These are phyloP conservation scores for Ogataea wickerhamii DNA, from an alignment of 805 yeast species.

Conservation along the genomic window DNA sequence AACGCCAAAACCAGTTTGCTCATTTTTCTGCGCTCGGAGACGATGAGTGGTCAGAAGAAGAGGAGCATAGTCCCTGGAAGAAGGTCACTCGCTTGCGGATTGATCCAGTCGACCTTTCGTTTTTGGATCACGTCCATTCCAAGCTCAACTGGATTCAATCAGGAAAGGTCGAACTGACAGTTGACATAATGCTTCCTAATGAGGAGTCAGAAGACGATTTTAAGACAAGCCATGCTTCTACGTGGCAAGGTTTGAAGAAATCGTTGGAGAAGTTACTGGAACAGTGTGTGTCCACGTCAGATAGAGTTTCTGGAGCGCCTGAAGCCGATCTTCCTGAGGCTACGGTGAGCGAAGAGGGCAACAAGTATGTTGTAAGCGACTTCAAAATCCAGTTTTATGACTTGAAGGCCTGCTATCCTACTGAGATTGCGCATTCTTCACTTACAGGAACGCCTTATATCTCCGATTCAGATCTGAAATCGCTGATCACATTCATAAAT, in stretches of 20 bases:
- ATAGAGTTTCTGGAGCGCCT: not conserved
- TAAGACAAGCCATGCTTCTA: conserved; percentile 13
- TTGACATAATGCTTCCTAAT: conserved; percentile 70
- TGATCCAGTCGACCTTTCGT: conserved; percentile 36
- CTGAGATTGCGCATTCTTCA: conserved; percentile 47
- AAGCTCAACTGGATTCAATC: conserved; percentile 69
- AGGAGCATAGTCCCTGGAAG: conserved; percentile 42
- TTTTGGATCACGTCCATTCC: conserved; percentile 27
- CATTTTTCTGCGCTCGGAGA: conserved; percentile 36
- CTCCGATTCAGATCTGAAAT: conserved; percentile 55
- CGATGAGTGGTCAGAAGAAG: conserved; percentile 11
- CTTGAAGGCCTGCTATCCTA: conserved; percentile 53
- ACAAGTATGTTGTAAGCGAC: conserved; percentile 63
- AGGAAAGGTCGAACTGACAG: conserved; percentile 66
- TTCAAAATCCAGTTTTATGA: conserved; percentile 62
- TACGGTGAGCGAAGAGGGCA: conserved; percentile 21
- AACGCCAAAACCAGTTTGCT: conserved; percentile 58
- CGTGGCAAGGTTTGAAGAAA: conserved; percentile 7
- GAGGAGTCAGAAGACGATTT: conserved; percentile 32
- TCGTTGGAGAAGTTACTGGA: conserved; percentile 5
- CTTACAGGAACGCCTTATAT: conserved; percentile 53
- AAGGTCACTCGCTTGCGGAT: conserved; percentile 45
- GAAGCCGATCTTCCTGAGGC: conserved; percentile 2
- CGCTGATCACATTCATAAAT: conserved; percentile 60
- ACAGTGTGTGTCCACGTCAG: not conserved